These are phyloP conservation scores for Luffa acutangula DNA, from an alignment of 306 rosid genomes.

Conservation along the genomic window DNA sequence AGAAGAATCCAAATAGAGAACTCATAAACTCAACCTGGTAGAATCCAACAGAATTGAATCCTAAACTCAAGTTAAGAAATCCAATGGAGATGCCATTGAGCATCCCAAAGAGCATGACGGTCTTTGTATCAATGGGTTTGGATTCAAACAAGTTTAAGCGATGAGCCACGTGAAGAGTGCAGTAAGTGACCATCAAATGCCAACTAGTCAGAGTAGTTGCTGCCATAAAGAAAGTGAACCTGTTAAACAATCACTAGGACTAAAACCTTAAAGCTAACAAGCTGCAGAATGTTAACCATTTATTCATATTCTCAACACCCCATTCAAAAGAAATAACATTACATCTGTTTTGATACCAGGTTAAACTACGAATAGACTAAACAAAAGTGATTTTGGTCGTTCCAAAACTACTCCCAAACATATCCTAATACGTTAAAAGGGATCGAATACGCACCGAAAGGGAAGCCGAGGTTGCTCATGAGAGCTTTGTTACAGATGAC, in stretches of 20 bases:
- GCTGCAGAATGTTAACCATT: too few relatives aligned
- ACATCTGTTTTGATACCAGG: too few relatives aligned
- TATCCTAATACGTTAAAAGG: too few relatives aligned
- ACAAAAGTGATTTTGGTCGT: too few relatives aligned
- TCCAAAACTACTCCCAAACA: too few relatives aligned
- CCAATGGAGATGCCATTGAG: conserved; percentile 93
- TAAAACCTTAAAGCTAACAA: too few relatives aligned
- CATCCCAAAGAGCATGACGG: conserved; percentile 75
- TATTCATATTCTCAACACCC: background rate
- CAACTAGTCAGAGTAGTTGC: conserved; percentile 98
- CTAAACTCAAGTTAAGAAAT: conserved; percentile 85
- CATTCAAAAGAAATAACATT: too few relatives aligned
- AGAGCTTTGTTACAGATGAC: conserved; percentile 98
- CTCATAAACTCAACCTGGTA: conserved; percentile 51
- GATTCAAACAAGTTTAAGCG: conserved; percentile 65
- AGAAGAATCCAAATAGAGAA: background rate
- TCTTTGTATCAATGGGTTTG: conserved; percentile 72
- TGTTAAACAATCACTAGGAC: too few relatives aligned
- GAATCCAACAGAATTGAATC: conserved; percentile 94
- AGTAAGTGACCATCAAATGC: conserved; percentile 92
- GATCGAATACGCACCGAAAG: conserved; percentile 37
- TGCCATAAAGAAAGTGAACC: conserved; percentile 1
- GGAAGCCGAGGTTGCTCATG: conserved; percentile 99
- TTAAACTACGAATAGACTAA: too few relatives aligned
- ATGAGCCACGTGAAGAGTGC: conserved; percentile 86